phyloP scores from a whole-genome alignment of 495 filamentous ascomycete species.

The Annulohypoxylon bovei region DNA sequence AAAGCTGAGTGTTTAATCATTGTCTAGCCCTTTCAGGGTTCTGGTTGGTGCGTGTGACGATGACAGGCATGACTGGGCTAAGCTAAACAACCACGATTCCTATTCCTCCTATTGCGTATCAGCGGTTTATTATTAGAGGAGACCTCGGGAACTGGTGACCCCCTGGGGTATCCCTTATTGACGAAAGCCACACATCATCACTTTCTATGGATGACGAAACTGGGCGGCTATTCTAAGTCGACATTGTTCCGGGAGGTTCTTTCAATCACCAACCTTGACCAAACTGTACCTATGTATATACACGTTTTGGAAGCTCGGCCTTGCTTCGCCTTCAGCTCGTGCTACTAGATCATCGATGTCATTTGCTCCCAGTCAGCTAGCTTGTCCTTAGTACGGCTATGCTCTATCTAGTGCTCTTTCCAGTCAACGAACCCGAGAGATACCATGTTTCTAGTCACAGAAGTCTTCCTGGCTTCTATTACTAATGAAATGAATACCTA shows the following conservation, averaged over 20 bases:
- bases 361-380: slow-evolving; percentile 11
- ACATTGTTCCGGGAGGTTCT: slow-evolving; percentile 12
- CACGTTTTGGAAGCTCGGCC: slow-evolving; percentile 11
- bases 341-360: slow-evolving; percentile 21
- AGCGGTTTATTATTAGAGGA: slow-evolving; percentile 24
- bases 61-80: slow-evolving; percentile 16
- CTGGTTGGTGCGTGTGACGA: slow-evolving; percentile 33
- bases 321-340: slow-evolving; percentile 35
- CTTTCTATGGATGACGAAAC: slow-evolving; percentile 20
- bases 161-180: slow-evolving; percentile 10
- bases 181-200: slow-evolving; percentile 11
- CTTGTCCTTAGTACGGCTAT: not conserved
- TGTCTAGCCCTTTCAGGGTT: slow-evolving; percentile 12
- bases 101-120: slow-evolving; percentile 33
- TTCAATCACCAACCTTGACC: slow-evolving; percentile 11
- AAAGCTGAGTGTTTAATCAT: slow-evolving; percentile 26
- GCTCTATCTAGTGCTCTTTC: slow-evolving; percentile 1
- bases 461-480: not conserved
- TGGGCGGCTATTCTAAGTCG: slow-evolving; percentile 20
- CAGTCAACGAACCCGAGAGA: slow-evolving; percentile 12
- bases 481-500: slow-evolving; percentile 12
- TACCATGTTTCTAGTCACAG: slow-evolving; percentile 2
- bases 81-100: slow-evolving; percentile 4
- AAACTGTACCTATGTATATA: not conserved
- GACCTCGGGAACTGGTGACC: slow-evolving; percentile 21